Percentiles rank a stretch among this genome's conserved stretches.
Evolutionary conservation across 176 grass and related monocot genomes (phyloP).

Genomic region (Oryza meyeriana): DNA sequence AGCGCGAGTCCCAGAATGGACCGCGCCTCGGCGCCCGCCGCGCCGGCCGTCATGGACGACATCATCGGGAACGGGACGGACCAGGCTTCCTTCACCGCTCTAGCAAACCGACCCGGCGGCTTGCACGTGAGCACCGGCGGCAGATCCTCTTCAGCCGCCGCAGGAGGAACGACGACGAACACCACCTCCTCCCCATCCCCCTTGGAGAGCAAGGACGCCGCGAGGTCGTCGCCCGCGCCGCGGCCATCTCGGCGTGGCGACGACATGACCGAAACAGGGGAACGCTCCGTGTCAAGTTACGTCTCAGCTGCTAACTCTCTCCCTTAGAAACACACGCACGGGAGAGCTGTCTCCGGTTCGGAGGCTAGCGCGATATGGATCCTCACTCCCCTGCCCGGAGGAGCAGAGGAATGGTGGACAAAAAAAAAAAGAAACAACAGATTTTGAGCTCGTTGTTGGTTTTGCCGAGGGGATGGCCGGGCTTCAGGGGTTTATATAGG

Average conservation of each 20-base stretch:
- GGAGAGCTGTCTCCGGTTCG: not conserved
- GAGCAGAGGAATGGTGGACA: constrained; percentile 4
- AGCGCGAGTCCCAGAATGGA: constrained; percentile 57
- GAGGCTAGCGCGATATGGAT: constrained; percentile 17
- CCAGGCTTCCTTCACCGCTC: constrained; percentile 46
- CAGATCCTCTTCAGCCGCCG: not conserved
- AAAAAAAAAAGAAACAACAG: not conserved
- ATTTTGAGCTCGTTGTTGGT: not conserved
- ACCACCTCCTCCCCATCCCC: not conserved
- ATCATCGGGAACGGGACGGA: constrained; percentile 42
- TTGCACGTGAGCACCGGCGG: constrained; percentile 36
- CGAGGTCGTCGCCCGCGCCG: not conserved
- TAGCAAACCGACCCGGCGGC: constrained; percentile 16
- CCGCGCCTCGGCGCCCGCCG: constrained; percentile 40
- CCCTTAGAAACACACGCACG: not conserved
- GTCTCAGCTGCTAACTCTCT: not conserved
- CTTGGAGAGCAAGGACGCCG: constrained; percentile 19
- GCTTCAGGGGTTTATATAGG: constrained; percentile 2
- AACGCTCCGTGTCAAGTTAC: not conserved
- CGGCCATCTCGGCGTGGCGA: constrained; percentile 11
- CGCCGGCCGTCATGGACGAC: constrained; percentile 38
- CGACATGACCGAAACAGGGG: constrained; percentile 43
- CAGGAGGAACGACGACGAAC: not conserved
- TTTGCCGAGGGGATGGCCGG: not conserved
- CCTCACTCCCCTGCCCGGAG: not conserved